Conservation (phyloP, 805 yeast genomes). For the Candida railenensis region DNA sequence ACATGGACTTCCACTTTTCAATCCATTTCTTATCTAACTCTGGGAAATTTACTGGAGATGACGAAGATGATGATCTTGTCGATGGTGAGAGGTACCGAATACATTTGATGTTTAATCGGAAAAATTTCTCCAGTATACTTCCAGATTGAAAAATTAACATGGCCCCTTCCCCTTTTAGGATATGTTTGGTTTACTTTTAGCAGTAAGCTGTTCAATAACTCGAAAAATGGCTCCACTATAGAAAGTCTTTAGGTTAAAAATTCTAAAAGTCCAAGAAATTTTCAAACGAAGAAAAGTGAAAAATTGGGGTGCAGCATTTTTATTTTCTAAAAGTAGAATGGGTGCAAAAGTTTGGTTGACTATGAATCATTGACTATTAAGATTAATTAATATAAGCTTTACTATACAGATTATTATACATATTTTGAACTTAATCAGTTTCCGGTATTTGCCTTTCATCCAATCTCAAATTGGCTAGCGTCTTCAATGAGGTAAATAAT, state of each 20-base stretch:
- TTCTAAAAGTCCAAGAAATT: no score
- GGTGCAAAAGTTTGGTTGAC: no score
- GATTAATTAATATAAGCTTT: neutral
- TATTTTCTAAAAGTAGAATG: no score
- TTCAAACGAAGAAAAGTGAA: no score
- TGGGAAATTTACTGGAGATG: slow-evolving; percentile 13
- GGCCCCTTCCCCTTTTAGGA: neutral
- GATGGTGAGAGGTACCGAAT: neutral
- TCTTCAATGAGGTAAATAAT: slow-evolving; percentile 53
- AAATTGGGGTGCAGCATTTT: no score
- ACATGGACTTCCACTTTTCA: slow-evolving; percentile 40
- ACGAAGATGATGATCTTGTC: neutral
- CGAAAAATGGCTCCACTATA: no score
- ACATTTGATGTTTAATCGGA: neutral
- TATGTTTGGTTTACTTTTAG: no score
- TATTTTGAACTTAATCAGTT: neutral
- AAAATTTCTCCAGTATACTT: neutral
- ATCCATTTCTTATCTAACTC: slow-evolving; percentile 56
- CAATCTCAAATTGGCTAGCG: neutral
- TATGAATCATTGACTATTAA: no score
- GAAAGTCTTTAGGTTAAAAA: no score
- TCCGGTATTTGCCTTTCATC: neutral
- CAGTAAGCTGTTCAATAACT: no score
- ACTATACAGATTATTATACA: neutral
- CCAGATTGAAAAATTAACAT: neutral